Conservation (phyloP, 1,284 basidiomycete genomes). For the Apiotrichum mycotoxinovorans region DNA sequence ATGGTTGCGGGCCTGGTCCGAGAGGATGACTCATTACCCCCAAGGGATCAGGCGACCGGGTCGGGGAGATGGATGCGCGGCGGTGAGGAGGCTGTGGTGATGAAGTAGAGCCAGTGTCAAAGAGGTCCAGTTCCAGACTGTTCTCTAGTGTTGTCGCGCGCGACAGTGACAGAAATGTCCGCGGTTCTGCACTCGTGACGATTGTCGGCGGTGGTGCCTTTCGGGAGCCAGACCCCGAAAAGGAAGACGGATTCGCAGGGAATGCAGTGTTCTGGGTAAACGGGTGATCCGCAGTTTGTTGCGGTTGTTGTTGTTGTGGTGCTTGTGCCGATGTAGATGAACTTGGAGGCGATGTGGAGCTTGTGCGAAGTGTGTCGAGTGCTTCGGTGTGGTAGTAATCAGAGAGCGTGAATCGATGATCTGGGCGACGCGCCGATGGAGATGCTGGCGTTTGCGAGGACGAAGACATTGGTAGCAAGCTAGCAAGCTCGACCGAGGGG, state of each 20-base stretch:
- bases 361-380: neutral
- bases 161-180: neutral
- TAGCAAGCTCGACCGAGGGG: too few species aligned
- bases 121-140: neutral
- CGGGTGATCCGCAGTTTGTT: too few species aligned
- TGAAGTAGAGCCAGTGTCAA: neutral
- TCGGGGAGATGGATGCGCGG: neutral
- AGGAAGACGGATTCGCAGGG: too few species aligned
- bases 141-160: neutral
- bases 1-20: slow-evolving; percentile 6
- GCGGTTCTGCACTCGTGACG: too few species aligned
- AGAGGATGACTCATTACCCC: neutral
- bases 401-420: slow-evolving; percentile 5
- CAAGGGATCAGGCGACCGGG: neutral
- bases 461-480: neutral
- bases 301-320: too few species aligned
- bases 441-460: neutral
- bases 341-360: neutral
- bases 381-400: neutral
- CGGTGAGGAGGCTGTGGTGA: neutral
- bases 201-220: neutral
- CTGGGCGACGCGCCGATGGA: neutral
- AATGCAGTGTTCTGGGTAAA: too few species aligned
- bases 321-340: too few species aligned
- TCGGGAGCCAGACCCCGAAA: neutral